Percentiles rank a stretch among this genome's conserved stretches.
Evolutionary conservation across 2,329 filamentous ascomycete genomes (phyloP).

Genomic region (Septoria petroselini): DNA sequence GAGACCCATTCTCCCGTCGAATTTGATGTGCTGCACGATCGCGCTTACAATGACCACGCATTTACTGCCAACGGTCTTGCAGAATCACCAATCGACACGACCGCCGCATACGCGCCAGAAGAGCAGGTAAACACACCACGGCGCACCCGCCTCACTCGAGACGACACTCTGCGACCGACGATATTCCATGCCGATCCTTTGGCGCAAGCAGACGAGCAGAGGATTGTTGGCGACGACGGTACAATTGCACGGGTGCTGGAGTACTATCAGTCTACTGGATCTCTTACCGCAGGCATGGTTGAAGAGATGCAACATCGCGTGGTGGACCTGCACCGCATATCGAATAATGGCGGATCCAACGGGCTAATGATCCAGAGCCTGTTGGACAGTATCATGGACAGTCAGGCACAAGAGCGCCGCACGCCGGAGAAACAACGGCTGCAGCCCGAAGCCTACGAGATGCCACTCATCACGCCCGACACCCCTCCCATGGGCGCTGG

Average conservation of each 20-base stretch:
- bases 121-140: conserved; percentile 32
- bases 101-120: conserved; percentile 20
- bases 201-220: conserved; percentile 4
- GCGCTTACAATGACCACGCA: conserved; percentile 27
- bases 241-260: conserved; percentile 30
- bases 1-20: conserved; percentile 16
- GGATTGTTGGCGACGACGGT: conserved; percentile 17
- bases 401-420: conserved; percentile 12
- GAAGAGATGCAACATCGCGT: conserved; percentile 35
- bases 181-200: conserved; percentile 12
- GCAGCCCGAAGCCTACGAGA: conserved; percentile 28
- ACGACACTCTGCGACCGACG: conserved; percentile 29
- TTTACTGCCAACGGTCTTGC: conserved; percentile 28
- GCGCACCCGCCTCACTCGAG: conserved; percentile 21
- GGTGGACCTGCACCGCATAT: conserved; percentile 34
- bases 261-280: conserved; percentile 34
- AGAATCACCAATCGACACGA: conserved; percentile 27
- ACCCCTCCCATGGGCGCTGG: conserved; percentile 32
- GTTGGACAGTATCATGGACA: conserved; percentile 34
- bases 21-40: conserved; percentile 20
- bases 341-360: conserved; percentile 37
- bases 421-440: conserved; percentile 24
- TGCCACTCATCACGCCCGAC: conserved; percentile 35
- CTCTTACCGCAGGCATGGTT: conserved; percentile 36
- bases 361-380: conserved; percentile 37